A percentile compares a stretch with the other conserved stretches of the same genome.
These are phyloP conservation scores for Carex parvula DNA, from an alignment of 176 grass and related monocot species.

Conservation along the genomic window DNA sequence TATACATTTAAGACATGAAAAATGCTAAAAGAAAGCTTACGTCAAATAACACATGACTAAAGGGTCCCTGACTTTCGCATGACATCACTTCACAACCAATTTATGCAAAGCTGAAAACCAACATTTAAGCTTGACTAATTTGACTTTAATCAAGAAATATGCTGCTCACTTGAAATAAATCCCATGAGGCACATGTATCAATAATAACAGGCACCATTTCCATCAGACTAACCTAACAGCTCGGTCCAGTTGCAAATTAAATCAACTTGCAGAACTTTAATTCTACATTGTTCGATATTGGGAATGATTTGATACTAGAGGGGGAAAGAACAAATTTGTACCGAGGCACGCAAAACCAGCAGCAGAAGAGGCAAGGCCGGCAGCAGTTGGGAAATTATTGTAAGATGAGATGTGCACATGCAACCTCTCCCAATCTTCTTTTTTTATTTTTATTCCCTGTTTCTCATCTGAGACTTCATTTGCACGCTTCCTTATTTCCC, in stretches of 20 bases:
- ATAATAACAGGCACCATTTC: not conserved
- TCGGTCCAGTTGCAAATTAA: too few species aligned
- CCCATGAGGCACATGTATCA: not conserved
- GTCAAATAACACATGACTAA: not conserved
- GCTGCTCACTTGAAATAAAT: not conserved
- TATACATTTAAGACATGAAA: not conserved
- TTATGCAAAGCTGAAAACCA: not conserved
- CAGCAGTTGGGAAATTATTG: slow-evolving; percentile 92
- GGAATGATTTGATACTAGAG: not conserved
- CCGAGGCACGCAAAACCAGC: slow-evolving; percentile 92
- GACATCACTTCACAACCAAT: not conserved
- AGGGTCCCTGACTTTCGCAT: not conserved
- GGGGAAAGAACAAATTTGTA: slow-evolving; percentile 23
- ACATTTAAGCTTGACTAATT: not conserved
- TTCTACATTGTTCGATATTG: slow-evolving; percentile 7
- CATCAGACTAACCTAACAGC: not conserved
- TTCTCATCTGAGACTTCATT: slow-evolving; percentile 54
- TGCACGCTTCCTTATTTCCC: slow-evolving; percentile 65
- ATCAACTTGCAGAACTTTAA: not conserved
- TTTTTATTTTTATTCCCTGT: slow-evolving; percentile 56
- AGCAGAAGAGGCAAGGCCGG: slow-evolving; percentile 86
- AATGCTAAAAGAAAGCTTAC: not conserved
- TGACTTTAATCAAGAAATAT: not conserved
- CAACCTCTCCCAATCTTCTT: slow-evolving; percentile 76
- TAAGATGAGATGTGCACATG: slow-evolving; percentile 81